Percentiles rank a stretch among this genome's conserved stretches.
phyloP scores from a whole-genome alignment of 2,329 filamentous ascomycete genomes.

The Monosporascus sp. region DNA sequence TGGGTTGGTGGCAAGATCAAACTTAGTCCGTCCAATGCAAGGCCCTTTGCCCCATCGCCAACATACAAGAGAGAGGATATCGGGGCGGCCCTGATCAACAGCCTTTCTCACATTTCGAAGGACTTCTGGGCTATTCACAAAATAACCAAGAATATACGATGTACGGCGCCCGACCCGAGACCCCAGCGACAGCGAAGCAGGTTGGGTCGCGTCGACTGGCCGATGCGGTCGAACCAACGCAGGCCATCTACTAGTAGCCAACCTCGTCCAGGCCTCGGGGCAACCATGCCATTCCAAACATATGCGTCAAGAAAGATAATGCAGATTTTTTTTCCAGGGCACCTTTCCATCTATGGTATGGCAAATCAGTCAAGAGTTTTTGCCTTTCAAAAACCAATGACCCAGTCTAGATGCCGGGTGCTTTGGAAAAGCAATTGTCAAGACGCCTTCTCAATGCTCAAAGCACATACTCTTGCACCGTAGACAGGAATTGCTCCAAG shows the following conservation, averaged over 20 bases:
- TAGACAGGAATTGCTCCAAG: neutral
- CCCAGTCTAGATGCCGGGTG: neutral
- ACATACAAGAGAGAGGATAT: neutral
- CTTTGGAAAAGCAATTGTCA: neutral
- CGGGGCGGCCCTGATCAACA: neutral
- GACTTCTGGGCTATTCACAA: neutral
- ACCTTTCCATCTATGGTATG: neutral
- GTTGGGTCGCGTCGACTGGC: neutral
- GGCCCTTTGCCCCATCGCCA: neutral
- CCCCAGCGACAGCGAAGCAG: neutral
- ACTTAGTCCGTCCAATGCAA: neutral
- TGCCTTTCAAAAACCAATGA: neutral
- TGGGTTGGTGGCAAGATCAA: neutral
- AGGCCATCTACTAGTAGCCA: neutral
- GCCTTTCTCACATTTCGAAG: neutral
- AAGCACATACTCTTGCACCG: neutral
- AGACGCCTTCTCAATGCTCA: neutral
- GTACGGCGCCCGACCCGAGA: neutral
- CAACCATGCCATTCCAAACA: neutral
- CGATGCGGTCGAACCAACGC: neutral
- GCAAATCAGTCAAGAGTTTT: neutral
- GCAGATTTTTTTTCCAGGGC: neutral
- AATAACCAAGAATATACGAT: neutral
- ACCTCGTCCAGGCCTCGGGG: too few species aligned
- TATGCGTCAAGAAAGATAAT: neutral